Percentiles rank a stretch among this genome's conserved stretches.
These are phyloP conservation scores for Hypericum perforatum DNA, from an alignment of 345 rosid species.

Conservation along the genomic window DNA sequence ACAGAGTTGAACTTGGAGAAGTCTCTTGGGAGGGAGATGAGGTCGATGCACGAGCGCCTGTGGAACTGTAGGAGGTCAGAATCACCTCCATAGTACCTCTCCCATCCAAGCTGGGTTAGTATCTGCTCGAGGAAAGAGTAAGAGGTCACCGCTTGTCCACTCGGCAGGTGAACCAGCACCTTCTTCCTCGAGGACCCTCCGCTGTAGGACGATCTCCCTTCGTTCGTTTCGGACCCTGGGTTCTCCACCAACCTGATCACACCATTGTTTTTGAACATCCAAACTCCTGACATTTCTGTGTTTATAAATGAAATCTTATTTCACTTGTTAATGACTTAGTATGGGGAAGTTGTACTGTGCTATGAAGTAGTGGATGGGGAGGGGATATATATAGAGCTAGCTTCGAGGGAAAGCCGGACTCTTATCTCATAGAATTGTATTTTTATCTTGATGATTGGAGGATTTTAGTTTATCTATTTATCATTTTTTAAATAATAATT, in stretches of 20 bases:
- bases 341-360: neutral
- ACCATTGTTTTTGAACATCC: conserved; percentile 58
- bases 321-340: no score
- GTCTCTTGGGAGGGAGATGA: conserved; percentile 83
- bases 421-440: no score
- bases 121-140: conserved; percentile 56
- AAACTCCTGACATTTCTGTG: conserved; percentile 65
- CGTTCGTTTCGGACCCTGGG: conserved; percentile 32
- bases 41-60: conserved; percentile 69
- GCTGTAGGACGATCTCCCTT: conserved; percentile 10
- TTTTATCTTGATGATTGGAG: no score
- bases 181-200: conserved; percentile 27
- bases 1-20: conserved; percentile 72
- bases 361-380: no score
- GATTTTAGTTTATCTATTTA: no score
- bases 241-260: conserved; percentile 60
- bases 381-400: no score
- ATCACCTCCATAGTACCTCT: conserved; percentile 62
- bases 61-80: conserved; percentile 70
- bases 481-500: no score
- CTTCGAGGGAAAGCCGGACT: no score
- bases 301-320: no score
- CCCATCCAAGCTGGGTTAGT: conserved; percentile 72
- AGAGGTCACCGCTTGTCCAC: conserved; percentile 50
- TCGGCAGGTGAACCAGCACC: conserved; percentile 62